Evolutionary conservation across 495 filamentous ascomycete genomes (phyloP).

Genomic region (Cercophora samala): DNA sequence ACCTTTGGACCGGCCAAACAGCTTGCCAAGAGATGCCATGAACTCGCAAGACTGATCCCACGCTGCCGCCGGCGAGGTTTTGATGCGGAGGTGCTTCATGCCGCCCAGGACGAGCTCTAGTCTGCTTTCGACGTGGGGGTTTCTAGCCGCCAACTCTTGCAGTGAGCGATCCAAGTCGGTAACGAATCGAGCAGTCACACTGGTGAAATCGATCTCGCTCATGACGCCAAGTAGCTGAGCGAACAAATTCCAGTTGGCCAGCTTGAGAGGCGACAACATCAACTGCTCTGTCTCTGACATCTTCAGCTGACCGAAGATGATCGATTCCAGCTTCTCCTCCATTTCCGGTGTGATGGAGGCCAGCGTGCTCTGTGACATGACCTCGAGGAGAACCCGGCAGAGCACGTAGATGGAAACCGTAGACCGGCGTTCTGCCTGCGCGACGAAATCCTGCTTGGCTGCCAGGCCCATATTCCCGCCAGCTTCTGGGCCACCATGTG

Average conservation of each 20-base stretch:
- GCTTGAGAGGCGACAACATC: slow-evolving; percentile 69
- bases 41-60: slow-evolving; percentile 90
- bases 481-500: slow-evolving; percentile 10
- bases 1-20: slow-evolving; percentile 82
- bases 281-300: slow-evolving; percentile 82
- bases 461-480: slow-evolving; percentile 43
- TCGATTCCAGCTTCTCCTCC: slow-evolving; percentile 85
- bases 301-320: slow-evolving; percentile 90
- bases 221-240: slow-evolving; percentile 88
- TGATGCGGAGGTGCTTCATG: slow-evolving; percentile 83
- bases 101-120: slow-evolving; percentile 81
- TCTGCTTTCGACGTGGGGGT: slow-evolving; percentile 69
- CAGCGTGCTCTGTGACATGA: slow-evolving; percentile 83
- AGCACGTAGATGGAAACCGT: slow-evolving; percentile 92
- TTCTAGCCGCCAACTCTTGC: slow-evolving; percentile 65
- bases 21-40: slow-evolving; percentile 70
- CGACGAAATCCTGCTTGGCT: slow-evolving; percentile 63
- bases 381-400: slow-evolving; percentile 88
- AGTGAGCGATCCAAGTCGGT: slow-evolving; percentile 73
- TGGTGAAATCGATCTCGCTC: slow-evolving; percentile 85
- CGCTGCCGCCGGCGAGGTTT: slow-evolving; percentile 62
- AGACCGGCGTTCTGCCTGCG: slow-evolving; percentile 78
- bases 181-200: slow-evolving; percentile 77
- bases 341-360: slow-evolving; percentile 79
- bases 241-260: slow-evolving; percentile 94